Conservation (phyloP, 805 yeast genomes). For the Candida ulmi region DNA sequence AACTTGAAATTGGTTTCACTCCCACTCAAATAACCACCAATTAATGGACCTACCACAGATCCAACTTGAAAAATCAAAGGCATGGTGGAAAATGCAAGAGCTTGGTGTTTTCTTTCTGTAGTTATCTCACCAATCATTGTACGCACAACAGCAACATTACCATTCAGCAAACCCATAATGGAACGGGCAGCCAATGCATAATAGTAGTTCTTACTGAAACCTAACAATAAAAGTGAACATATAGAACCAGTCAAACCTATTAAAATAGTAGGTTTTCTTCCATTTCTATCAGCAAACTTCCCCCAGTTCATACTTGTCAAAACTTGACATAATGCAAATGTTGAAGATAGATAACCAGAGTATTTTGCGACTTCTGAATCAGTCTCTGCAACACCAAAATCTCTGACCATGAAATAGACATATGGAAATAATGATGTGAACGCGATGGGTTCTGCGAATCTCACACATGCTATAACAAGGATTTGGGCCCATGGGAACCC, state of each 20-base stretch:
- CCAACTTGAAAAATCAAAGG: constrained; percentile 62
- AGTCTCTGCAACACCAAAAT: constrained; percentile 43
- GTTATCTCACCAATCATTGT: constrained; percentile 60
- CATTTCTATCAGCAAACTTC: constrained; percentile 43
- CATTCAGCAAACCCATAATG: constrained; percentile 53
- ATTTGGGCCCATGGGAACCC: constrained; percentile 54
- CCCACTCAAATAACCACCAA: constrained; percentile 47
- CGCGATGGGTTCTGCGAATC: constrained; percentile 59
- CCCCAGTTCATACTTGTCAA: constrained; percentile 60
- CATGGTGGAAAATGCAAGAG: constrained; percentile 54
- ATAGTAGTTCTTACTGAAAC: constrained; percentile 46
- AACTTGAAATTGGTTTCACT: constrained; percentile 20
- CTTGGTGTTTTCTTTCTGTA: constrained; percentile 50
- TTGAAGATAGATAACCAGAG: constrained; percentile 56
- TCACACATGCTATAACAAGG: constrained; percentile 34
- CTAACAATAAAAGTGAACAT: constrained; percentile 42
- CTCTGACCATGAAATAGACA: constrained; percentile 57
- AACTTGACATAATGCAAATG: constrained; percentile 59
- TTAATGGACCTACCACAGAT: constrained; percentile 53
- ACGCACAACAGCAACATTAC: constrained; percentile 60
- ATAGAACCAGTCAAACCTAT: constrained; percentile 50
- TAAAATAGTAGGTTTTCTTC: constrained; percentile 49
- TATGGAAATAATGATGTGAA: constrained; percentile 63
- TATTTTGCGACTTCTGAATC: constrained; percentile 52
- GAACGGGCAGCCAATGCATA: constrained; percentile 50